These are phyloP conservation scores for Xylaria acuta DNA, from an alignment of 495 filamentous ascomycete species.

Conservation along the genomic window DNA sequence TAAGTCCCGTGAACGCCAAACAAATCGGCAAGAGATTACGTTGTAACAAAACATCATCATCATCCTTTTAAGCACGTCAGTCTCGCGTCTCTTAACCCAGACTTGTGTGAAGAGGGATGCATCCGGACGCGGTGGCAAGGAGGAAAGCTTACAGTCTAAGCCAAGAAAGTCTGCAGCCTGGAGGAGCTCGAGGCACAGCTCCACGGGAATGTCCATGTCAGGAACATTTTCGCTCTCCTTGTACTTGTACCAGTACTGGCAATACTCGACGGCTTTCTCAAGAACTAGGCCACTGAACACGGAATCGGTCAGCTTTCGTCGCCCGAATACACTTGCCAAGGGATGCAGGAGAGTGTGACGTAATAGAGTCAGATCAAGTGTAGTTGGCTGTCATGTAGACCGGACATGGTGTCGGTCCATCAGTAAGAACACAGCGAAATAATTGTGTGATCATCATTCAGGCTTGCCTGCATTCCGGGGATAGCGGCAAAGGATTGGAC, in stretches of 20 bases:
- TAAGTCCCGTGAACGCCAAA: neutral
- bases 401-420: constrained; percentile 44
- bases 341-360: neutral
- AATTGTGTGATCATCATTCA: constrained; percentile 48
- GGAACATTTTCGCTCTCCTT: constrained; percentile 76
- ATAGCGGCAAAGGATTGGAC: neutral
- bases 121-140: neutral
- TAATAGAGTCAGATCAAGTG: constrained; percentile 64
- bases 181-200: constrained; percentile 79
- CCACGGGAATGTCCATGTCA: constrained; percentile 84
- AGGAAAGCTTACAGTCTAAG: constrained; percentile 44
- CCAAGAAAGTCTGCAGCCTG: constrained; percentile 78
- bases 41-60: neutral
- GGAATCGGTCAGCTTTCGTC: constrained; percentile 21
- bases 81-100: too few relatives aligned
- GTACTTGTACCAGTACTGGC: constrained; percentile 87
- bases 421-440: constrained; percentile 50
- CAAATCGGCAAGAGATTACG: neutral
- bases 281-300: constrained; percentile 73
- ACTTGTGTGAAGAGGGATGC: neutral
- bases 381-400: constrained; percentile 58
- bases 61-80: neutral
- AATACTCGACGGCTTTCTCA: constrained; percentile 91
- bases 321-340: too few relatives aligned
- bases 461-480: constrained; percentile 6